These are phyloP conservation scores for Penicillium steckii DNA, from an alignment of 495 filamentous ascomycete genomes.

Conservation along the genomic window DNA sequence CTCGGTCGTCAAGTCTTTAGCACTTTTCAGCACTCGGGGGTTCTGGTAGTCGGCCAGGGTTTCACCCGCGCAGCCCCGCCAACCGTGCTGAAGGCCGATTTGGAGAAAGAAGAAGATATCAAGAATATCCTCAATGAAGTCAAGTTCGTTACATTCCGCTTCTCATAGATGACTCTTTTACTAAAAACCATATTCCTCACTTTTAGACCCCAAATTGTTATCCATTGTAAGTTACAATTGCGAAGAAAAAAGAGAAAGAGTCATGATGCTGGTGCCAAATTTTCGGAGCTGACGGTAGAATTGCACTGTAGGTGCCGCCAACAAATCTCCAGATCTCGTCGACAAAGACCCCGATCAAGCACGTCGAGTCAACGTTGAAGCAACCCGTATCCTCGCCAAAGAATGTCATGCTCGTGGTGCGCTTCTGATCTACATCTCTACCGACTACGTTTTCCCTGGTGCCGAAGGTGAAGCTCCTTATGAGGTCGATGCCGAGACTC, in stretches of 20 bases:
- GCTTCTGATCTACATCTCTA: conserved; percentile 88
- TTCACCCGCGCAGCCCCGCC: conserved; percentile 69
- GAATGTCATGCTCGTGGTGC: conserved; percentile 60
- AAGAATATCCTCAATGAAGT: conserved; percentile 57
- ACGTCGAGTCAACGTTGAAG: conserved; percentile 71
- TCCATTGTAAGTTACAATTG: conserved; percentile 67
- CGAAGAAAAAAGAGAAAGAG: background rate
- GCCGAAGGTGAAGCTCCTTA: conserved; percentile 83
- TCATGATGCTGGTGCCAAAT: background rate
- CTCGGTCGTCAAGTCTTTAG: conserved; percentile 79
- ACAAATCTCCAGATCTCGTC: conserved; percentile 84
- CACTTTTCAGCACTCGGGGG: conserved; percentile 66
- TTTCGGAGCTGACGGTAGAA: conserved; percentile 10
- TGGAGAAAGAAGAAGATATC: conserved; percentile 61
- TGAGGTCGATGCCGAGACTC: conserved; percentile 57
- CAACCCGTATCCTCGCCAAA: conserved; percentile 64
- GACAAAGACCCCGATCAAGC: conserved; percentile 76
- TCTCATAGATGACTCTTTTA: background rate
- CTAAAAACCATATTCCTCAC: conserved; percentile 3
- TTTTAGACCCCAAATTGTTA: conserved; percentile 71
- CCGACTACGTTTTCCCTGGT: conserved; percentile 92
- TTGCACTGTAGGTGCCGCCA: conserved; percentile 70
- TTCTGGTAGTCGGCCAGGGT: conserved; percentile 82
- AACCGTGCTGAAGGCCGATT: conserved; percentile 72
- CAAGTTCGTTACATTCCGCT: conserved; percentile 23